phyloP scores from a whole-genome alignment of 1,284 basidiomycete genomes.

The Coniferiporia sulphurascens region DNA sequence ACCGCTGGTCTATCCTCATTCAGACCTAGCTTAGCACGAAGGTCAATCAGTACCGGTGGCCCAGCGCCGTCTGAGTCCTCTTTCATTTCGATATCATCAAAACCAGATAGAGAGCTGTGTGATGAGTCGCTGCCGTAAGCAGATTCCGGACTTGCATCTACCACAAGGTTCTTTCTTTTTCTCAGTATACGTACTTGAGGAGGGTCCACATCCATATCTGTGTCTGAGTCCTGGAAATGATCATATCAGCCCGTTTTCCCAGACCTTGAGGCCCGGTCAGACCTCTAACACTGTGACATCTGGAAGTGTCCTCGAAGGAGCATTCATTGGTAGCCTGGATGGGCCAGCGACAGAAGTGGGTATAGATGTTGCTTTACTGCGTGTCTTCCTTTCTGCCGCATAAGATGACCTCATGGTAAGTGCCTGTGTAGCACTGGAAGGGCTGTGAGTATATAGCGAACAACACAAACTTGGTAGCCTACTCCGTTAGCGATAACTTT shows the following conservation, averaged over 20 bases:
- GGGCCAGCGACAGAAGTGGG: too few species aligned
- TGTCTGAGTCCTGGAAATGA: background rate
- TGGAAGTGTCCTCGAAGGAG: too few species aligned
- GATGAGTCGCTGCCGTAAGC: background rate
- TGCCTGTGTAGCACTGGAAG: too few species aligned
- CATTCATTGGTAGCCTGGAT: background rate
- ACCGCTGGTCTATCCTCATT: too few species aligned
- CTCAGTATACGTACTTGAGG: background rate
- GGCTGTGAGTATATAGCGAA: background rate
- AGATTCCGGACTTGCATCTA: background rate
- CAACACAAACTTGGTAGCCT: background rate
- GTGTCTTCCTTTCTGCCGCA: too few species aligned
- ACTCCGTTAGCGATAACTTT: background rate
- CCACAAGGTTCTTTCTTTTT: background rate
- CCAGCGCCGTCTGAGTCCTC: too few species aligned
- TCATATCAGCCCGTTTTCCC: background rate
- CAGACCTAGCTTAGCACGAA: too few species aligned
- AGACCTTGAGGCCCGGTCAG: background rate
- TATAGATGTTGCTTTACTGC: too few species aligned
- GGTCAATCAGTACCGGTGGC: too few species aligned
- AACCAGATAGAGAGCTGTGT: background rate
- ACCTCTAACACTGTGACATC: background rate
- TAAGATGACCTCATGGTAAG: too few species aligned
- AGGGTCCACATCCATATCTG: background rate
- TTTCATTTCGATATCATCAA: background rate